Evolutionary conservation across 345 rosid species (phyloP).

Genomic region (Eucalyptus erythrocorys): DNA sequence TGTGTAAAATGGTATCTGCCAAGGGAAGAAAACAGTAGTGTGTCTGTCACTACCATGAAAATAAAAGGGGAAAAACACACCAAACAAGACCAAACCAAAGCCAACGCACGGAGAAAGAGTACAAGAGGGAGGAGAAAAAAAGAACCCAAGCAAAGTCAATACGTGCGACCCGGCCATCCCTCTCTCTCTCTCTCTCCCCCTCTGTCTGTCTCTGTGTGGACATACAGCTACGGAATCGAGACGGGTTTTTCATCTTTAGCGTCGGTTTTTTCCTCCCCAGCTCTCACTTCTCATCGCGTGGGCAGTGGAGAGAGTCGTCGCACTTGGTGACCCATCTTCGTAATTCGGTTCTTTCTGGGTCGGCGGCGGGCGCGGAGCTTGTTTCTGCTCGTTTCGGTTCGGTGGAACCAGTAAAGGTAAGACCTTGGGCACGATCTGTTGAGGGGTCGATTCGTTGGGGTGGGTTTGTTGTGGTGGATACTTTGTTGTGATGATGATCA

Average conservation of each 20-base stretch:
- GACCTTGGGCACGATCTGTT: neutral
- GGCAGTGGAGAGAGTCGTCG: neutral
- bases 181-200: neutral
- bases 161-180: neutral
- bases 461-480: neutral
- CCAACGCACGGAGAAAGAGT: neutral
- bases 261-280: neutral
- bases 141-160: neutral
- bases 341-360: neutral
- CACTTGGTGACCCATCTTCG: neutral
- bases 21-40: neutral
- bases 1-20: neutral
- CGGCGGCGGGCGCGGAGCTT: neutral
- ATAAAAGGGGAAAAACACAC: neutral
- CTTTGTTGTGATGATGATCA: neutral
- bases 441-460: neutral
- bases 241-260: neutral
- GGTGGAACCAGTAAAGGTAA: neutral
- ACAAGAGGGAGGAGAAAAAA: neutral
- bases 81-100: neutral
- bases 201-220: too few species aligned
- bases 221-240: neutral
- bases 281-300: neutral
- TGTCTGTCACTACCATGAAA: fast-evolving
- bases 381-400: neutral